Base-by-base conservation (phyloP, 768 basidiomycete species). In the Dioszegia aurantiaca region DNA sequence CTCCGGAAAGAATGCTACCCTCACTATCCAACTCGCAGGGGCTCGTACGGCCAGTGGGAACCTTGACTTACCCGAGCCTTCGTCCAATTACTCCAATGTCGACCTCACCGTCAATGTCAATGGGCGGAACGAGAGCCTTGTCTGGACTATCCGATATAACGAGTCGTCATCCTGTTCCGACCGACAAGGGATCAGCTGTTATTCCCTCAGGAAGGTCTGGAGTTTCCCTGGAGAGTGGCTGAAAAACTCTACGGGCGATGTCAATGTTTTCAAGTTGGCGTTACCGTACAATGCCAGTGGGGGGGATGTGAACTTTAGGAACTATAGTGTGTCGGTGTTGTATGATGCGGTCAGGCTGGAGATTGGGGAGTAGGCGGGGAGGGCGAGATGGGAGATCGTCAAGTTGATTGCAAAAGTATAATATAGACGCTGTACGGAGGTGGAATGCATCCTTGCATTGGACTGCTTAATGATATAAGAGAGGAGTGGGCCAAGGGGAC, bases 11-110 rank as follows among this genome's bases (percentile, higher is more conserved):
- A 56, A 44, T 36, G 59, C 48, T 3, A 65, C 64, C 6, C 49
- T 65, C 27, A 65, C 64, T 2, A 51, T 65, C 41, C 64, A 60
- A 23, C 46, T 60, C 3, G 65, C 65, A 2, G 62, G 56, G 16
- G 60, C 49, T 10, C 19, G 36, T n/a, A 59, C 62, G 5, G 57
- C 59, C 3, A 37, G 56, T 4, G 65, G 65, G 10, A 67, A 67
- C 51, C 40, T 49, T 17, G 63, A 67, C 45, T 4, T 59, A 2
- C 51, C 19, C n/a, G 49, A 59, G 19, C 39, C 57, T 4, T 43
- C 46, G n/a, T 36, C 36, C 4, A 43, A 27, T 21, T 64, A 46
- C 39, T 56, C 52, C 21, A 53, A 67, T 31, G 17, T 67, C 41
- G 42, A 49, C n/a, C 57, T 46, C 42, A 36, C 12, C 10, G 60